phyloP scores from a whole-genome alignment of 2,329 filamentous ascomycete species.

The Didymella sp. region DNA sequence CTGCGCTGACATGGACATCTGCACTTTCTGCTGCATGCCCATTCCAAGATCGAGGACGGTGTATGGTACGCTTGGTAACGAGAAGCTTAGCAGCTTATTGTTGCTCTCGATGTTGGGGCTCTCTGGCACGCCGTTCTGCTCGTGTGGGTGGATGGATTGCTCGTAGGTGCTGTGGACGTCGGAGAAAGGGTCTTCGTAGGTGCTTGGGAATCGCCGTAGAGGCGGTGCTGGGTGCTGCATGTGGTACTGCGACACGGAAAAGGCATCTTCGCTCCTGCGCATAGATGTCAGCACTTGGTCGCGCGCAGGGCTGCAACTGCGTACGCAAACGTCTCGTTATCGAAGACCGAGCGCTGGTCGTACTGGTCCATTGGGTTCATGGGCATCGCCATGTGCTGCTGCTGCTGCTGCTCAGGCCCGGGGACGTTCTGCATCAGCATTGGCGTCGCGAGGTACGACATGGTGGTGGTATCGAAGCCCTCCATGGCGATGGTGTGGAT shows the following conservation, averaged over 20 bases:
- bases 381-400: slow-evolving; percentile 49
- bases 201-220: slow-evolving; percentile 59
- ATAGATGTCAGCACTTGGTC: slow-evolving; percentile 36
- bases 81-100: slow-evolving; percentile 63
- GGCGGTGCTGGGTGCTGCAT: slow-evolving; percentile 49
- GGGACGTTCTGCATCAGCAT: slow-evolving; percentile 63
- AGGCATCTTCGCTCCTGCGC: slow-evolving; percentile 60
- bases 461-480: slow-evolving; percentile 66
- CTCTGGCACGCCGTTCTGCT: slow-evolving; percentile 55
- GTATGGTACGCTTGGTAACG: slow-evolving; percentile 58
- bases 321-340: slow-evolving; percentile 67
- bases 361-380: slow-evolving; percentile 61
- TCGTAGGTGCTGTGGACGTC: slow-evolving; percentile 59
- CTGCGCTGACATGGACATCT: slow-evolving; percentile 74
- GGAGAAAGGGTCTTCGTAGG: slow-evolving; percentile 60
- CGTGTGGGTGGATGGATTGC: slow-evolving; percentile 52
- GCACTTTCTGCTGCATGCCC: slow-evolving; percentile 63
- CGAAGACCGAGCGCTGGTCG: slow-evolving; percentile 66
- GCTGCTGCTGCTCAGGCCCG: slow-evolving; percentile 49
- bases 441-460: slow-evolving; percentile 67
- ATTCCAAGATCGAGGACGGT: slow-evolving; percentile 71
- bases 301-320: neutral
- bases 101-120: slow-evolving; percentile 68
- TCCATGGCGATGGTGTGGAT: slow-evolving; percentile 51
- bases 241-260: slow-evolving; percentile 49